Base-by-base conservation (phyloP, 140 eudicot species). In the Bidens hawaiensis region DNA sequence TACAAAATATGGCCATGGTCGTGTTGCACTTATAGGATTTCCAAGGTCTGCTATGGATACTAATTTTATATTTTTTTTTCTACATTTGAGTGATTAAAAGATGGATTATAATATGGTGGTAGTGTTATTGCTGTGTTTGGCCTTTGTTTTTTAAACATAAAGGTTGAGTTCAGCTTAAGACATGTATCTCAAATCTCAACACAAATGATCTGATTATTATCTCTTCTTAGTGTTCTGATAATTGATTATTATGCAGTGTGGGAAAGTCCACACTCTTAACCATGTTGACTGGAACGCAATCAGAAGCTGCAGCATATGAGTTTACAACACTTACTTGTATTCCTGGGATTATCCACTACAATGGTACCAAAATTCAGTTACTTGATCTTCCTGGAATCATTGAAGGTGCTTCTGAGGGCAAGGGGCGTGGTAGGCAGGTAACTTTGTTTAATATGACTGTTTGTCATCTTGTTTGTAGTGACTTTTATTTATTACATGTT, bases 341-440 rank as follows among this genome's bases (percentile, higher is more conserved):
- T 36, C 96, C 99, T 75, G 99, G 99, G 36, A 88, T 93, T 67
- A 93, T 93, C 31, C 93, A 88, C 79, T 93, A 93, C 69, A 93
- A 93, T 64, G 99, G 81, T 70, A 88, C 96, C 9, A 93, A 93
- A 70, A 88, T 93, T 55, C 99, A 93, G 52, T 64, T 93, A 73
- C 99, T 93, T 67, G 96, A 93, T 83, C 99, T 93, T 82, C 99
- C 96, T 60, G 96, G 96, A 78, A 93, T 93, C 43, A 88, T 93
- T 60, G 99, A 93, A 83, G 99, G 99, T 76, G 99, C 96, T 62
- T 82, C 99, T 19, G 96, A 93, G 83, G 99, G 99, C 64, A 93
- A 93, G 73, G 99, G 96, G 60, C 99, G 96, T 72, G 96, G 99
- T 71, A 78, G 99, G 76, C 99, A 93, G 96, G 99, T n/a, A n/a